These are phyloP conservation scores for Vinca minor DNA, from an alignment of 257 asterid genomes.

Conservation along the genomic window DNA sequence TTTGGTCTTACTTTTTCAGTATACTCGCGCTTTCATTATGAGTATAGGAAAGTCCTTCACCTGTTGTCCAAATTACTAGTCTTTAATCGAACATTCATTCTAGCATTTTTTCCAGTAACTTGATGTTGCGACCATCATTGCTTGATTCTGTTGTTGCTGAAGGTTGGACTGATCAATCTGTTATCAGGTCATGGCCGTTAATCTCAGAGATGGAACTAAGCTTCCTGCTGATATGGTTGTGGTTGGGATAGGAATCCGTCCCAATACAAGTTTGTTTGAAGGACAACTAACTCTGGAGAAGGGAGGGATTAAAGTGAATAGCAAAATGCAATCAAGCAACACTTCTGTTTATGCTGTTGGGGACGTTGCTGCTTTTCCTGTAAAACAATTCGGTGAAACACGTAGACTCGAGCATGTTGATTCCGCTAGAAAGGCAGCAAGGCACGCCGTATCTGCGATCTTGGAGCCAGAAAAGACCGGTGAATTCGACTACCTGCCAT, in stretches of 20 bases:
- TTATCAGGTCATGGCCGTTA: constrained; percentile 66
- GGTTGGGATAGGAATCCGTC: constrained; percentile 86
- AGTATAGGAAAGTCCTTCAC: background rate
- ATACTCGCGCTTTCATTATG: background rate
- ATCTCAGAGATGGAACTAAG: constrained; percentile 67
- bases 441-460: constrained; percentile 69
- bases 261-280: constrained; percentile 81
- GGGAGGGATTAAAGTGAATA: constrained; percentile 85
- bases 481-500: constrained; percentile 72
- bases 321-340: constrained; percentile 73
- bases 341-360: constrained; percentile 72
- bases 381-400: constrained; percentile 54
- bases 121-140: background rate
- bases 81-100: background rate
- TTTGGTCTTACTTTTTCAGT: background rate
- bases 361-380: constrained; percentile 82
- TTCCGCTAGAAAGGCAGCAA: constrained; percentile 68
- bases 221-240: constrained; percentile 84
- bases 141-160: background rate
- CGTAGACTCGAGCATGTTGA: constrained; percentile 88
- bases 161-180: constrained; percentile 9
- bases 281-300: constrained; percentile 83
- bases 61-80: background rate
- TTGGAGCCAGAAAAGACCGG: constrained; percentile 44
- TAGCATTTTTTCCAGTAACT: background rate